phyloP scores from a whole-genome alignment of 2,329 filamentous ascomycete species.

The Davidsoniella neocaledoniae region DNA sequence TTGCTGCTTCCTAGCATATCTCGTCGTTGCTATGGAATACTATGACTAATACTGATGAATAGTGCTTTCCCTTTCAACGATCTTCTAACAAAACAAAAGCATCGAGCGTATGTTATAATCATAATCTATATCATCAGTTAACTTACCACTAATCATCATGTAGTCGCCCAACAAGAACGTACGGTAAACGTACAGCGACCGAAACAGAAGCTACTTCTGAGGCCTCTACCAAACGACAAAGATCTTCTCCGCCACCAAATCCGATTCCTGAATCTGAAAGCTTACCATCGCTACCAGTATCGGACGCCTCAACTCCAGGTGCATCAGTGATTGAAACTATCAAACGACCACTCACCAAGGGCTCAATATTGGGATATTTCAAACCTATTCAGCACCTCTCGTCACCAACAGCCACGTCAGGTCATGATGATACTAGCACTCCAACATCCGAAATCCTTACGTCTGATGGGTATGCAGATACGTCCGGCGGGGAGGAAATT shows the following conservation, averaged over 20 bases:
- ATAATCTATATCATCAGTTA: neutral
- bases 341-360: conserved; percentile 14
- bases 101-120: conserved; percentile 5
- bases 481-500: neutral
- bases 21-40: neutral
- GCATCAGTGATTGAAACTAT: neutral
- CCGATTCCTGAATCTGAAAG: conserved; percentile 2
- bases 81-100: conserved; percentile 6
- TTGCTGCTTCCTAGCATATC: no score
- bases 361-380: conserved; percentile 27
- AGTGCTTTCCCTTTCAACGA: conserved; percentile 6
- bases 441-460: neutral
- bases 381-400: conserved; percentile 18
- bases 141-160: neutral
- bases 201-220: conserved; percentile 16
- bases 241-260: conserved; percentile 7
- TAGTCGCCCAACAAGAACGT: conserved; percentile 21
- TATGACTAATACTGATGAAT: neutral
- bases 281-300: neutral
- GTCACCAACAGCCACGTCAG: conserved; percentile 10
- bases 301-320: neutral
- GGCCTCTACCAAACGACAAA: conserved; percentile 17
- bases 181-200: conserved; percentile 20
- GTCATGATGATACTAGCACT: neutral
- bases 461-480: neutral